These are phyloP conservation scores for Neolentinus lepideus DNA, from an alignment of 1,284 basidiomycete genomes.

Conservation along the genomic window DNA sequence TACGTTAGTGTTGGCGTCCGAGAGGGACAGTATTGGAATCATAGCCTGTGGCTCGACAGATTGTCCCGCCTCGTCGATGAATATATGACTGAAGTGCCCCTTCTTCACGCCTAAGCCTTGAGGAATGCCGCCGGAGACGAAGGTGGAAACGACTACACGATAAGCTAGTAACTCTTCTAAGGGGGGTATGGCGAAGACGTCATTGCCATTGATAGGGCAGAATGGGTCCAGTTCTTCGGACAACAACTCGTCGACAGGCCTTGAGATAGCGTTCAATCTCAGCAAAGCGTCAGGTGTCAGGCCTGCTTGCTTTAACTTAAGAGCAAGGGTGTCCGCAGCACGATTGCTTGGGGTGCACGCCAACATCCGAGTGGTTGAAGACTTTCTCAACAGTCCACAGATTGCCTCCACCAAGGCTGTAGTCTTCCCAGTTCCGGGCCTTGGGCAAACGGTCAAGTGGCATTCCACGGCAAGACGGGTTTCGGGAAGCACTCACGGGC, in stretches of 20 bases:
- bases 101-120: slow-evolving; percentile 31
- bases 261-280: slow-evolving; percentile 38
- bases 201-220: slow-evolving; percentile 31
- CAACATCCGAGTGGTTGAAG: slow-evolving; percentile 23
- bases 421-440: slow-evolving; percentile 40
- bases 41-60: slow-evolving; percentile 52
- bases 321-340: slow-evolving; percentile 26
- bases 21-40: slow-evolving; percentile 48
- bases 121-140: slow-evolving; percentile 39
- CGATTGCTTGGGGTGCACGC: slow-evolving; percentile 31
- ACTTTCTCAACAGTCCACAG: slow-evolving; percentile 7
- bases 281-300: slow-evolving; percentile 26
- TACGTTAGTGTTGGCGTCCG: slow-evolving; percentile 43
- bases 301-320: slow-evolving; percentile 23
- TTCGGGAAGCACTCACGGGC: slow-evolving; percentile 32
- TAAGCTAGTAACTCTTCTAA: slow-evolving; percentile 28
- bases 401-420: slow-evolving; percentile 10
- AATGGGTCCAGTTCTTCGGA: slow-evolving; percentile 22
- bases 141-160: slow-evolving; percentile 46
- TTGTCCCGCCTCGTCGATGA: slow-evolving; percentile 37
- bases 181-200: slow-evolving; percentile 32
- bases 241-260: slow-evolving; percentile 18
- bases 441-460: slow-evolving; percentile 11
- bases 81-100: slow-evolving; percentile 30
- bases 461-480: background rate